Evolutionary conservation across 192 early-diverging fungal species (phyloP), one percentile per base, ranked within the genome.

Genomic region (Backusella macrospora): DNA sequence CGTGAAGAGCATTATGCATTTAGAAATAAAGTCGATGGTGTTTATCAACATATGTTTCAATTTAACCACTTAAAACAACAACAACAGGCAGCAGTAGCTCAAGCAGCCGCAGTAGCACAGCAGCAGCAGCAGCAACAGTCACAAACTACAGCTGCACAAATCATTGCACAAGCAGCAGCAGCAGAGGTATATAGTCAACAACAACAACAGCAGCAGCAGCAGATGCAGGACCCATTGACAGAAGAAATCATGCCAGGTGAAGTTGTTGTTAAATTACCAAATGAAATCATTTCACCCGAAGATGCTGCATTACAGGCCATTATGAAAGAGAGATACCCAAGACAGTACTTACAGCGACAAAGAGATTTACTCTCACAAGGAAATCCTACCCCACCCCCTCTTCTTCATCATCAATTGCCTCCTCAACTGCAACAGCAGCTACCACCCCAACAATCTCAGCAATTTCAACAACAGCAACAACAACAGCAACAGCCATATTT

Each of bases 1-100:
- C 87, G 84, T 72, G 70, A 80, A 34, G 92, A 93, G 4, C 80
- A 88, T 15, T 65, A 88, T 23, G 76, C 76, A 40, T 79, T 92
- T 59, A 80, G 83, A 74, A 83, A 86, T 64, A 82, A 59, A 70
- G 45, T 65, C 16, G 67, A 55, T n/a, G 43, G 43, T 21, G 39
- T 70, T 14, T 72, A 70, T 47, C 66, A 52, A 18, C 21, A 15
- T 12, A 68, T 68, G 67, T 68, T 68, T 68, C 67, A 47, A 40
- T 13, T 34, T 65, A 38, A 45, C 15, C 40, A 73, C 52, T 29
- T 48, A n/a, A 63, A 70, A 65, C 44, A 48, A 38, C 21, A 62
- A n/a, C 75, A 76, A 45, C 62, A 74, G 64, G 42, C 71, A 12
- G 49, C 37, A 65, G 21, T 34, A 59, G 52, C 47, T 29, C 15